Evolutionary conservation across 371 early-diverging fungal genomes (phyloP), one percentile per base, ranked within the genome.

Genomic region (Mortierella sp.): DNA sequence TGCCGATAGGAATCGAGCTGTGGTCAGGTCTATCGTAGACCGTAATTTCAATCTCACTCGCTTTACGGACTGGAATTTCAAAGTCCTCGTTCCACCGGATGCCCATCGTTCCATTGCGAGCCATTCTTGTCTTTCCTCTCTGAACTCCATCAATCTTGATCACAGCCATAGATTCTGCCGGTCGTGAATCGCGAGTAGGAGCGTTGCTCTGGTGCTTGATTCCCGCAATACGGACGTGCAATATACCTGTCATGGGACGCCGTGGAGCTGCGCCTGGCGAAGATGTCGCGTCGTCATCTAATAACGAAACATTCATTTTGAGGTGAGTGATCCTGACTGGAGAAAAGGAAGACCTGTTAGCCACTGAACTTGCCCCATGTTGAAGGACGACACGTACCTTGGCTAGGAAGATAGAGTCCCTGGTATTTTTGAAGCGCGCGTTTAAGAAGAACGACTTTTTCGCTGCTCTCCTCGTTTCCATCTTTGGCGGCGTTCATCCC

Each of bases 31-130:
- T 80, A 55, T 95, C 95, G 59, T 85, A 86, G 4, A 95, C 81
- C 24, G 89, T 85, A 31, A 97, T 82, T 76, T 97, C 97, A 12
- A 95, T 86, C 71, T 96, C 96, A 18, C 90, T 88, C 0, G 91
- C 95, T 78, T 91, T 91, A 68, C 89, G 91, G 60, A 95, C 89
- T 46, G 86, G 83, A 21, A 95, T 85, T 61, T 89, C 89, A 73
- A 94, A 92, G 38, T 88, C 87, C 51, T 97, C 95, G 60, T 86
- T 85, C 93, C 95, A 95, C 74, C 57, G 88, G 81, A 56, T 88
- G 30, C 78, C 78, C 27, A 58, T 30, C 2, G 70, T 41, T 5
- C 78, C 78, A 41, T 49, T 66, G 26, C 78, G 78, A 4, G 66
- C 70, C 62, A 65, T 61, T 26, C 53, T 59, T 10, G 85, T 79